phyloP scores from a whole-genome alignment of 1,284 basidiomycete genomes.

The Nidula niveotomentosa region DNA sequence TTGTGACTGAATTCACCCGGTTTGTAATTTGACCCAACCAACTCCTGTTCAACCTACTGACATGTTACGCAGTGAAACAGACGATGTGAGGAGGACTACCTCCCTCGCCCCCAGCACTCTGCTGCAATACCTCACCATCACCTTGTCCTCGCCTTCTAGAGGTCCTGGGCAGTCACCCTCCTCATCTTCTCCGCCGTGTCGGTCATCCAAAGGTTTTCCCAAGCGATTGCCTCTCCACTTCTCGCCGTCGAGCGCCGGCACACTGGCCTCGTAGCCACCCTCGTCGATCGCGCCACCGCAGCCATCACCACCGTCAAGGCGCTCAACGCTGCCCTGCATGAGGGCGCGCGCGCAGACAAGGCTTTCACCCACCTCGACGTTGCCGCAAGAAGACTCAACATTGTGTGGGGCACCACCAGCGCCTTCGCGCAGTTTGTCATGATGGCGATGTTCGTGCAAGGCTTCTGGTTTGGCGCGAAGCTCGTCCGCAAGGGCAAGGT shows the following conservation, averaged over 20 bases:
- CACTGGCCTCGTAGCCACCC: slow-evolving; percentile 72
- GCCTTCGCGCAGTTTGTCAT: slow-evolving; percentile 77
- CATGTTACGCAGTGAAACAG: slow-evolving; percentile 74
- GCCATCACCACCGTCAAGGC: slow-evolving; percentile 94
- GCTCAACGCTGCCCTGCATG: slow-evolving; percentile 82
- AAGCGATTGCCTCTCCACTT: slow-evolving; percentile 59
- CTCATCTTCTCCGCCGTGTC: not conserved
- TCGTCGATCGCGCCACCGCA: slow-evolving; percentile 76
- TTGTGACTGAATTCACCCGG: slow-evolving; percentile 95
- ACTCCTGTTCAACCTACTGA: slow-evolving; percentile 1
- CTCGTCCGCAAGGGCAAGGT: slow-evolving; percentile 79
- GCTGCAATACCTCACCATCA: slow-evolving; percentile 81
- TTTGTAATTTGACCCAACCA: slow-evolving; percentile 6
- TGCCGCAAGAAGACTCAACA: slow-evolving; percentile 56
- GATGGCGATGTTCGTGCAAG: slow-evolving; percentile 85
- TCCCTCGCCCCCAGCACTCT: slow-evolving; percentile 78
- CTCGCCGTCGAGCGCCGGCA: slow-evolving; percentile 68
- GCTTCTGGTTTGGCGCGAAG: slow-evolving; percentile 94
- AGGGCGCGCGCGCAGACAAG: slow-evolving; percentile 48
- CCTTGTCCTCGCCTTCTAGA: slow-evolving; percentile 78
- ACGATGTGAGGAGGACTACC: slow-evolving; percentile 87
- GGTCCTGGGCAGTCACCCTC: slow-evolving; percentile 67
- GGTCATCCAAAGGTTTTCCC: not conserved
- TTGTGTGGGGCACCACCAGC: slow-evolving; percentile 79
- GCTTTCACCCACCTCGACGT: slow-evolving; percentile 47